Conservation (phyloP, 169 alveolate genomes). For the Plasmodium malariae region DNA sequence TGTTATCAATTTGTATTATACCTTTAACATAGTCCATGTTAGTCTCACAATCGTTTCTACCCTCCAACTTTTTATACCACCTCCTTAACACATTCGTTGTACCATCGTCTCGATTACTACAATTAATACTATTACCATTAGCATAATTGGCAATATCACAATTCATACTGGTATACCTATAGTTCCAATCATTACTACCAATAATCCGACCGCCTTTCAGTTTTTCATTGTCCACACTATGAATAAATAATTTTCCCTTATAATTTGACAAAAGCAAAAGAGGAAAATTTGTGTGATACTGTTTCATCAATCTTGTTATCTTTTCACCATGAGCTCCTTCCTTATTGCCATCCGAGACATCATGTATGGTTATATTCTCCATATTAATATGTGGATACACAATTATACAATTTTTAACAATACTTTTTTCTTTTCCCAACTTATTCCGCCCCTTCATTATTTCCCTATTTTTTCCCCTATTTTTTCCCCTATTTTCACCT, state of each 20-base stretch:
- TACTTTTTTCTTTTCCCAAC: not conserved
- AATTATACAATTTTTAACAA: constrained; percentile 1
- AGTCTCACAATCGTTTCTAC: not conserved
- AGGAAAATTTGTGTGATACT: constrained; percentile 13
- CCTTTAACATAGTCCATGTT: not conserved
- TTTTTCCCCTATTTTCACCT: not conserved
- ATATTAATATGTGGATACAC: constrained; percentile 40
- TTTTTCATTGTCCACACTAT: not conserved
- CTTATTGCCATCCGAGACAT: not conserved
- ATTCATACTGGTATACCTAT: not conserved
- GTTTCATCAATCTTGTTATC: not conserved
- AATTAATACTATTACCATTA: not conserved
- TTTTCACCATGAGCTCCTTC: not conserved
- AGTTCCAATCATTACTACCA: not conserved
- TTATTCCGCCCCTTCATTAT: not conserved
- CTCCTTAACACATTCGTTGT: not conserved
- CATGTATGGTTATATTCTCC: not conserved
- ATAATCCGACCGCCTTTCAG: not conserved
- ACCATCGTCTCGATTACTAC: not conserved
- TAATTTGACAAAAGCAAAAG: constrained; percentile 26
- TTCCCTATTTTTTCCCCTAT: not conserved
- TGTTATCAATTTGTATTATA: constrained; percentile 13
- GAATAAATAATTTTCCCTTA: constrained; percentile 52
- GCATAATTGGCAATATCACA: not conserved
- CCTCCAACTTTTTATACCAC: not conserved